Percentiles rank a stretch among this genome's conserved stretches.
These are phyloP conservation scores for Sphagnum tenellum DNA, from an alignment of 225 moss, liverwort and hornwort genomes.

Conservation along the genomic window DNA sequence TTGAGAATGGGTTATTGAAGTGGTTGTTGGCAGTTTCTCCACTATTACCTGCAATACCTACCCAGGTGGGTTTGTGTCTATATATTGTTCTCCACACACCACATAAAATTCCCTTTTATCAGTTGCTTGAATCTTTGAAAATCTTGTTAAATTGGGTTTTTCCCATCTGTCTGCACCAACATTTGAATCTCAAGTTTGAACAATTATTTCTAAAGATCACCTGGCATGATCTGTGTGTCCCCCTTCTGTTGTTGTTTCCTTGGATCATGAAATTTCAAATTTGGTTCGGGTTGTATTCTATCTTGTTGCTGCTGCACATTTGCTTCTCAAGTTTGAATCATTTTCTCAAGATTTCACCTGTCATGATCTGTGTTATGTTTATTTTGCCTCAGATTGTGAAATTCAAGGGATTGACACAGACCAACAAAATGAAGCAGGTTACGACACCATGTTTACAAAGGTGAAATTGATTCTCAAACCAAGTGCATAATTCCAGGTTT, in stretches of 20 bases:
- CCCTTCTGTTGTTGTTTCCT: slow-evolving; percentile 1
- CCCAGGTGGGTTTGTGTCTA: slow-evolving; percentile 35
- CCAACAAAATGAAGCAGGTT: slow-evolving; percentile 50
- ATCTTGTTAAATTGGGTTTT: too few species aligned
- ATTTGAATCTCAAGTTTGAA: too few species aligned
- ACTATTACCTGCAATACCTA: slow-evolving; percentile 59
- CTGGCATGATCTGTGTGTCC: neutral
- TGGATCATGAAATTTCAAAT: slow-evolving; percentile 6
- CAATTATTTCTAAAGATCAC: too few species aligned
- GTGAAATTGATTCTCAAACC: slow-evolving; percentile 12
- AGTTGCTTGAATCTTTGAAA: too few species aligned
- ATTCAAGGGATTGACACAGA: slow-evolving; percentile 68
- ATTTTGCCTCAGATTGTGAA: slow-evolving; percentile 58
- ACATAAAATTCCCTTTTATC: too few species aligned
- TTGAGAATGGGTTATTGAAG: slow-evolving; percentile 81
- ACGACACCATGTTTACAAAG: slow-evolving; percentile 94
- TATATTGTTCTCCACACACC: too few species aligned
- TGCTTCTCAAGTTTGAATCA: too few species aligned
- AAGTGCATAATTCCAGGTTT: too few species aligned
- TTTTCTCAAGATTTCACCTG: too few species aligned
- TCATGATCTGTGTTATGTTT: neutral
- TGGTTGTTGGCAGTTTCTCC: slow-evolving; percentile 65
- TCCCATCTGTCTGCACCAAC: too few species aligned
- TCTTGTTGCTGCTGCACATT: neutral
- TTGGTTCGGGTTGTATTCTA: slow-evolving; percentile 2